Base-by-base conservation (phyloP, 1,284 basidiomycete species). In the Ceratobasidium sp. region DNA sequence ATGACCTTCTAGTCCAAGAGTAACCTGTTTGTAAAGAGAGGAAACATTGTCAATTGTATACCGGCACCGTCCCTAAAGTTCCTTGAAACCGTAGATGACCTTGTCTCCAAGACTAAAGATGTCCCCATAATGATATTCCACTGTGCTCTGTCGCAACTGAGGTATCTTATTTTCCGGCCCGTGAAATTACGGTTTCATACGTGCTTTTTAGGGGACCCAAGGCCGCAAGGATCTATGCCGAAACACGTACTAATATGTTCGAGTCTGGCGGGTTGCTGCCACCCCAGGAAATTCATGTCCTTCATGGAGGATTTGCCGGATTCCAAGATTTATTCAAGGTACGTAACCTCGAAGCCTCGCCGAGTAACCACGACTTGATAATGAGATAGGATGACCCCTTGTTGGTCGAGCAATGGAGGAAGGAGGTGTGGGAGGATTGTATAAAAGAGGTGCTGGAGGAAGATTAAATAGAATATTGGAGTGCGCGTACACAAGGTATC, bases 361-460 rank as follows among this genome's bases (percentile, higher is more conserved):
- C 13, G 27, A n/a, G 30, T 69, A 47, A 53, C 56, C 11, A 29
- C 19, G 41, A 49, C 25, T 11, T 36, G 11, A 36, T 36, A 36
- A 52, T 29, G 42, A 54, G 19, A 9, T 71, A 89, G 85, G 78
- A 88, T 69, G 88, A 92, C 75, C 81, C 86, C 11, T 76, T 79
- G 30, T 82, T 92, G 14, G 84, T 92, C 13, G 90, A 91, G 76
- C 87, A 88, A 64, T 92, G 86, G 85, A 84, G 86, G 67, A 81
- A 83, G 39, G 71, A 71, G 41, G 59, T 72, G 1, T 75, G 75
- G 74, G 69, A 72, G 25, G 44, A 47, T n/a, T n/a, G n/a, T n/a
- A n/a, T n/a, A n/a, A 81, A 83, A 36, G 71, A 71, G 41, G 59
- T 72, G 1, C 75, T 74, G 74, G 69, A 72, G 25, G 44, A 47